Evolutionary conservation across 179 eudicot species (phyloP).

Genomic region (Carnegiea gigantea): DNA sequence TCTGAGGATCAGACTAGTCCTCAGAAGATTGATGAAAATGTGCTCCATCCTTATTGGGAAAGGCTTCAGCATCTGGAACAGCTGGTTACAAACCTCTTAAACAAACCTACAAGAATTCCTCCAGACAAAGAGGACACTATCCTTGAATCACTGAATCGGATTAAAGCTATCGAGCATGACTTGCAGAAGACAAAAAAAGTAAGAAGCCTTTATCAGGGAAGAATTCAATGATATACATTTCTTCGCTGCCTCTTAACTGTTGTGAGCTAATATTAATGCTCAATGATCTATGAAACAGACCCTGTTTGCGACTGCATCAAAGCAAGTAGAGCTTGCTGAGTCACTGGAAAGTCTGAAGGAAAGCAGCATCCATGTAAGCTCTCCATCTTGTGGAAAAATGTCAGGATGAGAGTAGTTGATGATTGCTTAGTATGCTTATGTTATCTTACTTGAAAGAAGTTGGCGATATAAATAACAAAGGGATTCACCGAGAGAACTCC

Average conservation of each 20-base stretch:
- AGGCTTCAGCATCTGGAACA: conserved; percentile 76
- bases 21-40: conserved; percentile 37
- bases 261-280: conserved; percentile 4
- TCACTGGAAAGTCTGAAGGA: conserved; percentile 74
- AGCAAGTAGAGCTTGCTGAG: conserved; percentile 89
- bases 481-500: neutral
- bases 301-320: conserved; percentile 87
- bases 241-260: neutral
- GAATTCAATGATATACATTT: neutral
- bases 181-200: conserved; percentile 93
- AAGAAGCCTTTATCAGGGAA: conserved; percentile 12
- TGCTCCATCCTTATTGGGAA: conserved; percentile 72
- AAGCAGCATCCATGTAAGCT: conserved; percentile 64
- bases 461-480: neutral
- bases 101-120: conserved; percentile 78
- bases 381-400: conserved; percentile 11
- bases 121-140: conserved; percentile 82
- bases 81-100: conserved; percentile 63
- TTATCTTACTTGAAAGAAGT: neutral
- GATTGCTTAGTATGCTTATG: neutral
- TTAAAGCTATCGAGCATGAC: conserved; percentile 83
- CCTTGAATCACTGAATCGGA: conserved; percentile 73
- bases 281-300: conserved; percentile 39
- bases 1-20: conserved; percentile 29
- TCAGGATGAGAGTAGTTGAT: conserved; percentile 5